Evolutionary conservation across 2,329 filamentous ascomycete genomes (phyloP).

Genomic region (Sclerotiophoma versabilis): DNA sequence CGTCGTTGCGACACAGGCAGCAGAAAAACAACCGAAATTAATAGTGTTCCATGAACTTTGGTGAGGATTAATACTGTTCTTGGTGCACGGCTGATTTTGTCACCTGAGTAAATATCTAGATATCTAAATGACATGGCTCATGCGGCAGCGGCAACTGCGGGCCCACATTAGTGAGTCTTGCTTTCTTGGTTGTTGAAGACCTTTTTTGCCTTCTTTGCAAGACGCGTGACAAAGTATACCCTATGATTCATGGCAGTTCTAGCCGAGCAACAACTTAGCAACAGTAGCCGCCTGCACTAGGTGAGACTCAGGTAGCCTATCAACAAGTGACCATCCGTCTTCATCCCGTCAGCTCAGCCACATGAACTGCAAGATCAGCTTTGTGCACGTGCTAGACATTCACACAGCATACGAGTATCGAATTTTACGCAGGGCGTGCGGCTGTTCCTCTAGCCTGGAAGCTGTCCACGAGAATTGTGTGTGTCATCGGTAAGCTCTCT

Average conservation of each 20-base stretch:
- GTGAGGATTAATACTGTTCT: too few relatives aligned
- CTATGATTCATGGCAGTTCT: too few relatives aligned
- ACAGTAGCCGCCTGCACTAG: too few relatives aligned
- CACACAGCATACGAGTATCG: not conserved
- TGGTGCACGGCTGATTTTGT: too few relatives aligned
- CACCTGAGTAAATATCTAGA: too few relatives aligned
- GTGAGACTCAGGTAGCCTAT: too few relatives aligned
- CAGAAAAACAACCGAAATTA: too few relatives aligned
- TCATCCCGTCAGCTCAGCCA: not conserved
- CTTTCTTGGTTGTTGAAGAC: not conserved
- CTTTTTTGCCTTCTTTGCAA: not conserved
- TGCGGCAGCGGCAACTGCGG: not conserved
- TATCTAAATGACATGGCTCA: not conserved
- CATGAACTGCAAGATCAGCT: not conserved
- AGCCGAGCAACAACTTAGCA: not conserved
- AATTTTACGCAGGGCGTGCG: not conserved
- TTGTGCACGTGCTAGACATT: not conserved
- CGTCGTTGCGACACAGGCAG: too few relatives aligned
- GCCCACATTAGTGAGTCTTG: not conserved
- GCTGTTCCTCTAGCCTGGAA: not conserved
- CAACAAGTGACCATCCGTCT: not conserved
- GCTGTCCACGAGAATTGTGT: too few relatives aligned
- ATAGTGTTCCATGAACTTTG: too few relatives aligned
- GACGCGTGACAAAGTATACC: not conserved
- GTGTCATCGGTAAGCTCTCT: too few relatives aligned